A percentile compares a stretch with the other conserved stretches of the same genome.
Evolutionary conservation across 164 flowering plant species (phyloP).

Genomic region (Chimonanthus praecox): DNA sequence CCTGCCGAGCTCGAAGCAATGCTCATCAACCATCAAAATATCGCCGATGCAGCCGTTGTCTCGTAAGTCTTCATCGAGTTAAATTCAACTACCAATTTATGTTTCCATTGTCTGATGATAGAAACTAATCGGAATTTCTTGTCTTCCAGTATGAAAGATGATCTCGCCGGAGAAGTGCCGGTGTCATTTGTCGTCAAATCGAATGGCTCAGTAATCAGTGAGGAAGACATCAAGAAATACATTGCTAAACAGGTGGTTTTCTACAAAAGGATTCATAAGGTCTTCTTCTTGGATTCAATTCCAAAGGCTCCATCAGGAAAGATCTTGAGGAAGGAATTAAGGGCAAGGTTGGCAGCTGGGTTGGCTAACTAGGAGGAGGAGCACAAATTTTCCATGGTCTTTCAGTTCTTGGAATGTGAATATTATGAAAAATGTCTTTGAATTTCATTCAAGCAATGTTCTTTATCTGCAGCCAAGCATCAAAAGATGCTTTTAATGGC

Average conservation of each 20-base stretch:
- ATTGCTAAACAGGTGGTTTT: conserved; percentile 80
- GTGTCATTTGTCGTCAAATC: conserved; percentile 84
- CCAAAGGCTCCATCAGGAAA: conserved; percentile 84
- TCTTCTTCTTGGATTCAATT: conserved; percentile 57
- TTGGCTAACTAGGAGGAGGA: conserved; percentile 8
- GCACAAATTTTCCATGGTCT: neutral
- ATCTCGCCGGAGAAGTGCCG: conserved; percentile 77
- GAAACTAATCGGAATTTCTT: neutral
- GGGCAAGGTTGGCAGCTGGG: conserved; percentile 53
- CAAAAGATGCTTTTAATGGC: too few species aligned
- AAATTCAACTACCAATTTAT: neutral
- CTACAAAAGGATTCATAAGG: conserved; percentile 58
- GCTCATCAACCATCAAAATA: conserved; percentile 54
- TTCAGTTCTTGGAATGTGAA: neutral
- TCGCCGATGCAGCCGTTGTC: conserved; percentile 89
- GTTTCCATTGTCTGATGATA: neutral
- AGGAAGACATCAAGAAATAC: conserved; percentile 78
- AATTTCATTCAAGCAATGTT: neutral
- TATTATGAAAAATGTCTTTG: too few species aligned
- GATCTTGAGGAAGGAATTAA: conserved; percentile 65
- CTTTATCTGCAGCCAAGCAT: neutral
- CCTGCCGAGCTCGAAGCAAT: conserved; percentile 96
- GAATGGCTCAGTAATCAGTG: conserved; percentile 59
- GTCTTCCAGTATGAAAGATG: conserved; percentile 70
- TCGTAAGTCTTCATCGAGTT: conserved; percentile 41